A percentile compares a stretch with the other conserved stretches of the same genome.
These are phyloP conservation scores for Pythium utonaiense DNA, from an alignment of 352 stramenopile genomes.

Conservation along the genomic window DNA sequence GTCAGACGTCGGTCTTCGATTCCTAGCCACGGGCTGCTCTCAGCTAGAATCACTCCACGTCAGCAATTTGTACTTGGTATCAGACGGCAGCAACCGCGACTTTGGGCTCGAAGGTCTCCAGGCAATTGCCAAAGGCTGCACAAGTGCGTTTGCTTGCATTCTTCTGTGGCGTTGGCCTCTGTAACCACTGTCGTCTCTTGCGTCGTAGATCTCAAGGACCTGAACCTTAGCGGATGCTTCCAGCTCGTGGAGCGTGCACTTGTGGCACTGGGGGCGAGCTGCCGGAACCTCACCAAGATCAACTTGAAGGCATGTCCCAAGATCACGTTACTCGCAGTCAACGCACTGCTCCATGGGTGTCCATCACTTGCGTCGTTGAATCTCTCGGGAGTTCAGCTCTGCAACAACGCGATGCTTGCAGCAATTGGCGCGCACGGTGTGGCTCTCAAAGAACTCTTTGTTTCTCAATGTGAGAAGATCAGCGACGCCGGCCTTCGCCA, in stretches of 20 bases:
- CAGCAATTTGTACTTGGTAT: constrained; percentile 87
- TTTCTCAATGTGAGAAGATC: constrained; percentile 63
- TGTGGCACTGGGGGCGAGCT: constrained; percentile 60
- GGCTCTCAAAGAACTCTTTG: constrained; percentile 39
- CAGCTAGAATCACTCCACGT: constrained; percentile 71
- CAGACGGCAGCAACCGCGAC: constrained; percentile 89
- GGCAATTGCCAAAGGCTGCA: constrained; percentile 63
- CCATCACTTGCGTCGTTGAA: constrained; percentile 42
- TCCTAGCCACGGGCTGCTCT: constrained; percentile 80
- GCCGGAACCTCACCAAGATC: constrained; percentile 54
- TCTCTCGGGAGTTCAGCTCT: constrained; percentile 46
- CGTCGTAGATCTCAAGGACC: constrained; percentile 36
- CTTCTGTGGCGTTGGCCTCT: neutral
- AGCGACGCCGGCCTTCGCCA: constrained; percentile 52
- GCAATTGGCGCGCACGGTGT: constrained; percentile 34
- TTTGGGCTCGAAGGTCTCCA: constrained; percentile 92
- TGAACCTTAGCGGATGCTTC: constrained; percentile 74
- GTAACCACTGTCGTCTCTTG: neutral
- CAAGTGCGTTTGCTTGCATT: constrained; percentile 21
- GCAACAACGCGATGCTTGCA: constrained; percentile 61
- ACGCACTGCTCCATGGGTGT: constrained; percentile 56
- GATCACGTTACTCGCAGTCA: constrained; percentile 69
- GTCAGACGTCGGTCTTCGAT: constrained; percentile 80
- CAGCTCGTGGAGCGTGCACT: constrained; percentile 80
- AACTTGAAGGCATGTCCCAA: constrained; percentile 82